These are phyloP conservation scores for Inosperma sp. DNA, from an alignment of 768 basidiomycete species.

Conservation along the genomic window DNA sequence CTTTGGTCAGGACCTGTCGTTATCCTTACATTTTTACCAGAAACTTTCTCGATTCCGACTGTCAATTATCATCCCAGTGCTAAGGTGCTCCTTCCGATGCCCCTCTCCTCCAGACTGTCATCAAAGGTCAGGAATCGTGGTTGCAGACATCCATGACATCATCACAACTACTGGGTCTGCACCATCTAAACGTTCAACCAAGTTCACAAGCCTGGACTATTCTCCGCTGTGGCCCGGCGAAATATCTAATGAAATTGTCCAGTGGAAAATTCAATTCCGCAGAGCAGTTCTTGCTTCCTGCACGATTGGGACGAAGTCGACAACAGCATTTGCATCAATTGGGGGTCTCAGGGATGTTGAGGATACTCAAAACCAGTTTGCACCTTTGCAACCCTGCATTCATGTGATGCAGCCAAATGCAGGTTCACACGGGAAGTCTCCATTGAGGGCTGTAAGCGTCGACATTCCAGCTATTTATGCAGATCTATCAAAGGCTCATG, in stretches of 20 bases:
- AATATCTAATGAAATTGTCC: slow-evolving; percentile 17
- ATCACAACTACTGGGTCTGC: not conserved
- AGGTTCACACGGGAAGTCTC: slow-evolving; percentile 13
- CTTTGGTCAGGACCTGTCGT: not conserved
- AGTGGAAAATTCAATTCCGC: slow-evolving; percentile 40
- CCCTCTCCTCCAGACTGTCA: slow-evolving; percentile 46
- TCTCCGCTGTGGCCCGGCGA: not conserved
- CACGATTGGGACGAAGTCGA: slow-evolving; percentile 32
- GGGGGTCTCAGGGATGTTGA: slow-evolving; percentile 35
- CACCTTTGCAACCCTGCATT: slow-evolving; percentile 33
- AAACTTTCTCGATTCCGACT: slow-evolving; percentile 7
- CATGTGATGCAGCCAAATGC: slow-evolving; percentile 26
- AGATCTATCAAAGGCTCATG: slow-evolving; percentile 53
- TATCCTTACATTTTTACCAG: not conserved
- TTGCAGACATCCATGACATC: not conserved
- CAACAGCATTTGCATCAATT: slow-evolving; percentile 46
- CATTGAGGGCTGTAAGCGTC: slow-evolving; percentile 29
- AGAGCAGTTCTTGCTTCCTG: slow-evolving; percentile 51
- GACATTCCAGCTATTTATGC: slow-evolving; percentile 62
- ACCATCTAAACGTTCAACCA: slow-evolving; percentile 15
- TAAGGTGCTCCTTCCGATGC: slow-evolving; percentile 67
- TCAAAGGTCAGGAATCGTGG: slow-evolving; percentile 9
- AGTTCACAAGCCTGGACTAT: slow-evolving; percentile 25
- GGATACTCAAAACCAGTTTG: not conserved
- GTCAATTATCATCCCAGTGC: slow-evolving; percentile 43